Conservation (phyloP, 2,329 filamentous ascomycete genomes). For the Aphanoascus verrucosus region DNA sequence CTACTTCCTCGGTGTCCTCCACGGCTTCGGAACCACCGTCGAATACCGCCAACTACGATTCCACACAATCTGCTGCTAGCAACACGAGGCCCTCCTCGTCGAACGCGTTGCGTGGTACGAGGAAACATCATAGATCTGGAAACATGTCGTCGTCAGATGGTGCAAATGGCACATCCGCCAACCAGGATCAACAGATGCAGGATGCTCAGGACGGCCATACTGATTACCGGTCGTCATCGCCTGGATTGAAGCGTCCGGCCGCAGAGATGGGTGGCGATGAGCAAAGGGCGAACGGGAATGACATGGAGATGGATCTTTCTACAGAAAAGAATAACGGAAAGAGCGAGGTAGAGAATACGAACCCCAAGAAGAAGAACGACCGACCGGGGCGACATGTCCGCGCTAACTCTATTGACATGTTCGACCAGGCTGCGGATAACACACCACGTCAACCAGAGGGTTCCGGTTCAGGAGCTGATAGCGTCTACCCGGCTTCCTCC, state of each 20-base stretch:
- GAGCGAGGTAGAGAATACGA: slow-evolving; percentile 28
- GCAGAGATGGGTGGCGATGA: slow-evolving; percentile 43
- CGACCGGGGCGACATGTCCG: slow-evolving; percentile 18
- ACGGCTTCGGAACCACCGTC: background rate
- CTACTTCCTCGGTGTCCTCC: slow-evolving; percentile 20
- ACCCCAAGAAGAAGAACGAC: slow-evolving; percentile 15
- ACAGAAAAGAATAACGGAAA: slow-evolving; percentile 12
- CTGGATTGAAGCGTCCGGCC: slow-evolving; percentile 44
- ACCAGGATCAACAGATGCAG: slow-evolving; percentile 23
- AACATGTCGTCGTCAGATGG: slow-evolving; percentile 36
- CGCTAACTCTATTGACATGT: slow-evolving; percentile 38
- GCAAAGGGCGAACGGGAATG: slow-evolving; percentile 19
- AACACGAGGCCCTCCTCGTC: slow-evolving; percentile 20
- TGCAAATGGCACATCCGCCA: slow-evolving; percentile 19
- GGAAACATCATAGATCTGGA: slow-evolving; percentile 13
- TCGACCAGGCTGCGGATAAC: slow-evolving; percentile 25
- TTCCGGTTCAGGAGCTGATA: slow-evolving; percentile 25
- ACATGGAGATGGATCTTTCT: slow-evolving; percentile 20
- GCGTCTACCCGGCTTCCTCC: slow-evolving; percentile 30
- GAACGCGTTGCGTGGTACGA: slow-evolving; percentile 31
- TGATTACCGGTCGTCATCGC: slow-evolving; percentile 32
- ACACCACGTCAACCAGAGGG: background rate
- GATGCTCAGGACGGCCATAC: slow-evolving; percentile 18
- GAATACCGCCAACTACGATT: background rate
- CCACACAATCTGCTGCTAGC: background rate